These are phyloP conservation scores for Thraustochytrium sp. DNA, from an alignment of 352 stramenopile species.

Conservation along the genomic window DNA sequence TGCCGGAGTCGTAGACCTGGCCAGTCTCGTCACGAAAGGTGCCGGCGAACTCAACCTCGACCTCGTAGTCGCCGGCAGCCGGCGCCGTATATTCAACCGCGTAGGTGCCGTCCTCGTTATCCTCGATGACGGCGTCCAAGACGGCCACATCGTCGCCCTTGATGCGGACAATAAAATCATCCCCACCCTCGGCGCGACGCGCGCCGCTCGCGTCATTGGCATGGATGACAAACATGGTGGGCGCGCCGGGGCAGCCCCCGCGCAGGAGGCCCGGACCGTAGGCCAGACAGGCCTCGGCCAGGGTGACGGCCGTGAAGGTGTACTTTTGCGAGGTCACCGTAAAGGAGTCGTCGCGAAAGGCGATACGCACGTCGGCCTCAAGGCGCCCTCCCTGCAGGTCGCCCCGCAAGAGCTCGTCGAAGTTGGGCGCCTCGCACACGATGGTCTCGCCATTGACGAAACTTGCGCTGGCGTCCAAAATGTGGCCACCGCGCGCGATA, in stretches of 20 bases:
- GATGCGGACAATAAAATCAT: constrained; percentile 78
- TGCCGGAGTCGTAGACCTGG: constrained; percentile 79
- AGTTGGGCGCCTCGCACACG: constrained; percentile 80
- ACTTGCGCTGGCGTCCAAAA: constrained; percentile 76
- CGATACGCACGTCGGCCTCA: constrained; percentile 72
- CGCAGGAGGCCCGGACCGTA: constrained; percentile 85
- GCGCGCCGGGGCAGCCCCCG: constrained; percentile 62
- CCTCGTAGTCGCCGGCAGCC: constrained; percentile 67
- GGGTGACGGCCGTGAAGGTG: constrained; percentile 87
- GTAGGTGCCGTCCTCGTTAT: constrained; percentile 89
- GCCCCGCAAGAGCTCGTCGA: constrained; percentile 72
- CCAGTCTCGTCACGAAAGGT: constrained; percentile 70
- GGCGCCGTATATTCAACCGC: constrained; percentile 78
- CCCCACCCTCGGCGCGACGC: constrained; percentile 82
- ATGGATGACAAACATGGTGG: constrained; percentile 83
- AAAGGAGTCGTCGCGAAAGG: constrained; percentile 77
- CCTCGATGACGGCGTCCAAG: constrained; percentile 52
- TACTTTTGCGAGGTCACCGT: constrained; percentile 87
- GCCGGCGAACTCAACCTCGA: constrained; percentile 51
- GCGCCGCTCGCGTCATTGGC: constrained; percentile 75
- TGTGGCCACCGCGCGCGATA: constrained; percentile 73
- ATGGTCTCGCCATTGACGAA: constrained; percentile 76
- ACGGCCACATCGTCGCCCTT: constrained; percentile 42
- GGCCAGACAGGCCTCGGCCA: constrained; percentile 76
- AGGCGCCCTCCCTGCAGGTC: constrained; percentile 58